Evolutionary conservation across 495 filamentous ascomycete genomes (phyloP).

Genomic region (Rostrohypoxylon terebratum): DNA sequence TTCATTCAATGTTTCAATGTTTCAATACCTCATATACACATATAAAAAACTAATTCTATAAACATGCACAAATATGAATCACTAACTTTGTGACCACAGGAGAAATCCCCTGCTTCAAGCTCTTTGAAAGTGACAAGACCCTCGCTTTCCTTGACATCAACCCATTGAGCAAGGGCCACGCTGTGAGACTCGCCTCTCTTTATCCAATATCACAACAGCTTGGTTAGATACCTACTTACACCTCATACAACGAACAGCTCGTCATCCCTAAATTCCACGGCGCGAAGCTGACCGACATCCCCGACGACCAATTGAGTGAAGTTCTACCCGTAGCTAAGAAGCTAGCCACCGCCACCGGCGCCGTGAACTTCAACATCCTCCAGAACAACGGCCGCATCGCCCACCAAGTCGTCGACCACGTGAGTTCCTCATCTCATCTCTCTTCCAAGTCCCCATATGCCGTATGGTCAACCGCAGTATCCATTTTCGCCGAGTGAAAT

Average conservation of each 20-base stretch:
- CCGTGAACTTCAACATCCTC: slow-evolving; percentile 87
- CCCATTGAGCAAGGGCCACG: slow-evolving; percentile 85
- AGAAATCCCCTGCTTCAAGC: slow-evolving; percentile 94
- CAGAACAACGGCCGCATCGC: slow-evolving; percentile 96
- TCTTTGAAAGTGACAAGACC: slow-evolving; percentile 92
- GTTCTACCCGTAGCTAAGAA: slow-evolving; percentile 91
- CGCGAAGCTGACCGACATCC: slow-evolving; percentile 90
- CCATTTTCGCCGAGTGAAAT: neutral
- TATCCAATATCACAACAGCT: neutral
- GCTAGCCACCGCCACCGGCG: slow-evolving; percentile 79
- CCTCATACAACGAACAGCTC: slow-evolving; percentile 70
- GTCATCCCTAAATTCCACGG: slow-evolving; percentile 98
- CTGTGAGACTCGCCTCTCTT: slow-evolving; percentile 62
- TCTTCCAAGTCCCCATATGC: neutral
- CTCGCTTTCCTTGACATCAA: slow-evolving; percentile 97
- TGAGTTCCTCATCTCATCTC: slow-evolving; percentile 59
- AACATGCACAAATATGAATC: slow-evolving; percentile 22
- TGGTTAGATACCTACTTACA: neutral
- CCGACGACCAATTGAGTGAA: slow-evolving; percentile 87
- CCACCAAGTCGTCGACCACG: slow-evolving; percentile 96
- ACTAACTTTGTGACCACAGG: slow-evolving; percentile 61
- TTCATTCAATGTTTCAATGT: neutral
- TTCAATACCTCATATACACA: neutral
- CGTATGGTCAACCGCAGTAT: no score
- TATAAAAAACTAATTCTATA: neutral